Evolutionary conservation across 257 asterid species (phyloP), one percentile per base, ranked within the genome.

Genomic region (Penstemon barbatus): DNA sequence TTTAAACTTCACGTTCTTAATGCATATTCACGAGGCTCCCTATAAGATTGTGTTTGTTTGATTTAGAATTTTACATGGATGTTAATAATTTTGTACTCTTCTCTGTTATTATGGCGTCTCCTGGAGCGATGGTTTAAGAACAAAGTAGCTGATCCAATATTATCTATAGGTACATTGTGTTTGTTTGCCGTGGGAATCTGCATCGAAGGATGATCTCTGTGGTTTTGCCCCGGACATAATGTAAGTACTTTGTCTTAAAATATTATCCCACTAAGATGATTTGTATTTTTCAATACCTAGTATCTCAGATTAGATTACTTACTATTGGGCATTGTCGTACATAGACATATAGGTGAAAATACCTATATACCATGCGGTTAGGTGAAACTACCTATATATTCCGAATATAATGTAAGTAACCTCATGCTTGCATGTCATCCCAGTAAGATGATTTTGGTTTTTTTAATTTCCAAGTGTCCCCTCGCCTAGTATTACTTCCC

Each of bases 171-270:
- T 87, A 53, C 80, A 79, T 49, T 85, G 95, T 74, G 68, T 84
- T 77, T 76, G 78, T 78, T 75, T 93, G 78, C 89, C 96, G 39
- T 93, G 99, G 99, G 97, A 87, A 80, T 80, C 84, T 74, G 85
- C 94, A 53, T 60, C 87, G 3, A 89, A 86, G 65, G 82, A 75
- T 12, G 83, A 81, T 65, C 90, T 88, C 69, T 81, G 45, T 61
- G 33, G 64, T 65, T 84, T 75, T 68, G 58, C 80, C 33, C 96
- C 97, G 0, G 88, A 93, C 69, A 78, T 93, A 68, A 78, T 93
- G 99, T 90, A 74, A 77, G 92, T 69, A 67, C 7, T 11, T 25
- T 25, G 33, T 25, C 33, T 25, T 25, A 25, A 25, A 25, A 25
- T 25, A 25, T 25, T 25, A 25, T 8, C 44, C 49, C 36, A 46